Conservation (phyloP, 805 yeast species). For the Pichia exigua region DNA sequence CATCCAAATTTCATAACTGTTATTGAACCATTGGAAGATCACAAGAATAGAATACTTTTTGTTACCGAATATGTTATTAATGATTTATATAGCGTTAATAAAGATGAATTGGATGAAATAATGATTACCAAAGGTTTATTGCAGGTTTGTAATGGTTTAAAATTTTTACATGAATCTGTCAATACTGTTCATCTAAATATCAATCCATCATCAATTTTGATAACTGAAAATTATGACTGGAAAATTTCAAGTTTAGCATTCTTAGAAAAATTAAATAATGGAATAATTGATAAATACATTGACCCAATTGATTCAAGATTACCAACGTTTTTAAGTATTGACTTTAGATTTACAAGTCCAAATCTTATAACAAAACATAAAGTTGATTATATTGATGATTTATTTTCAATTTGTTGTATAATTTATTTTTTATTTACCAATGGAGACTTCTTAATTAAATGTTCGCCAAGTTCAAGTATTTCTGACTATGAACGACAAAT, state of each 20-base stretch:
- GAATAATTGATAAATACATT: conserved; percentile 51
- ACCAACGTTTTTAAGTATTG: conserved; percentile 63
- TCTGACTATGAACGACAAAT: conserved; percentile 53
- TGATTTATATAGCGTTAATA: conserved; percentile 26
- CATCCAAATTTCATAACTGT: conserved; percentile 85
- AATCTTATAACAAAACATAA: conserved; percentile 64
- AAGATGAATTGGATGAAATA: conserved; percentile 55
- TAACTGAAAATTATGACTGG: conserved; percentile 90
- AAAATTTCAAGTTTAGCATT: conserved; percentile 71
- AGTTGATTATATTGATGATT: conserved; percentile 63
- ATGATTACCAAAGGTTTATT: conserved; percentile 71
- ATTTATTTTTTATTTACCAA: conserved; percentile 60
- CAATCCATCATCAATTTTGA: conserved; percentile 67
- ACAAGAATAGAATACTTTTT: conserved; percentile 66
- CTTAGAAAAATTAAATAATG: conserved; percentile 38
- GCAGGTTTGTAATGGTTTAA: conserved; percentile 69
- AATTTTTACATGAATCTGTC: conserved; percentile 74
- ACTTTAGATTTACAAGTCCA: conserved; percentile 76
- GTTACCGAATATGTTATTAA: conserved; percentile 70
- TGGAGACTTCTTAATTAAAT: conserved; percentile 34
- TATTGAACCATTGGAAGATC: conserved; percentile 85
- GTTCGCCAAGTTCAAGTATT: conserved; percentile 31
- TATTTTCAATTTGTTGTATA: conserved; percentile 76
- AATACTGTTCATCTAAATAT: conserved; percentile 69
- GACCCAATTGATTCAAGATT: conserved; percentile 70